phyloP scores from a whole-genome alignment of 2,329 filamentous ascomycete genomes.

The Chaetomium strumarium region DNA sequence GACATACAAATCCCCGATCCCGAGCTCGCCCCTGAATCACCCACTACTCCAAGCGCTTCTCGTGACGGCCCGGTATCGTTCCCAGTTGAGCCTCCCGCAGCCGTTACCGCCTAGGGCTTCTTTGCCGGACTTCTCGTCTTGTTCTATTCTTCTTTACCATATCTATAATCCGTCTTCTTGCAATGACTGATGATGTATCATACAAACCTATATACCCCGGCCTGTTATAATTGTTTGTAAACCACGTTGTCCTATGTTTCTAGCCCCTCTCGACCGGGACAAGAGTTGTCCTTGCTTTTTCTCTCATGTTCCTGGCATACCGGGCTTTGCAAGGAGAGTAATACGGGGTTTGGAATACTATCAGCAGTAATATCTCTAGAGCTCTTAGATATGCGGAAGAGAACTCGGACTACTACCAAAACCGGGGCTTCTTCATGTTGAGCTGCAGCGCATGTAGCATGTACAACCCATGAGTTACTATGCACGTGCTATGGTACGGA shows the following conservation, averaged over 20 bases:
- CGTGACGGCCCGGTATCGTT: conserved; percentile 7
- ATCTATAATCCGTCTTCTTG: conserved; percentile 6
- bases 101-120: conserved; percentile 10
- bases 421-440: no score
- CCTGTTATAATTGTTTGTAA: conserved; percentile 5
- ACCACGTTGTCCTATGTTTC: neutral
- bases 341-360: no score
- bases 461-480: no score
- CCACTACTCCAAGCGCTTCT: conserved; percentile 38
- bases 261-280: neutral
- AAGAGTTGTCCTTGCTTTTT: conserved; percentile 18
- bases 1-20: conserved; percentile 79
- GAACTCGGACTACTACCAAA: no score
- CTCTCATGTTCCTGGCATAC: neutral
- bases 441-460: neutral
- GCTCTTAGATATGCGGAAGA: no score
- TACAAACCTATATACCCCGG: conserved; percentile 8
- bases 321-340: no score
- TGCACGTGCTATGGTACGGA: no score
- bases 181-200: conserved; percentile 13
- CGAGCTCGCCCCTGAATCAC: conserved; percentile 52
- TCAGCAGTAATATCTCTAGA: no score
- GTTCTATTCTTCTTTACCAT: neutral
- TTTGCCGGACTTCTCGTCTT: neutral
- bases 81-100: conserved; percentile 28